Evolutionary conservation across 2,329 filamentous ascomycete genomes (phyloP), one percentile per base, ranked within the genome.

Genomic region (Paecilomyces formosus): DNA sequence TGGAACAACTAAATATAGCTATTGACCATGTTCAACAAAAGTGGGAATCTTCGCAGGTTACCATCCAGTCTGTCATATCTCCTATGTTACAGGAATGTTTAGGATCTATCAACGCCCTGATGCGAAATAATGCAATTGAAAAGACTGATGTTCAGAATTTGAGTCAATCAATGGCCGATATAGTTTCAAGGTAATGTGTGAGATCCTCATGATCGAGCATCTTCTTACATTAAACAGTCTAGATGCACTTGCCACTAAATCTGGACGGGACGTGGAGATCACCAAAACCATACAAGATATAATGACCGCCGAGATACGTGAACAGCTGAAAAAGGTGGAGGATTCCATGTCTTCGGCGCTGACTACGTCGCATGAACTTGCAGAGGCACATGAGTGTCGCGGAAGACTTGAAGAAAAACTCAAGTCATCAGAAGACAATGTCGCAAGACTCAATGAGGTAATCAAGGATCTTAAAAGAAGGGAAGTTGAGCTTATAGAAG

Each of bases 401-500:
- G 55, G 30, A 4, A 51, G 51, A 26, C 58, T 70, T 57, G 57
- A 66, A 9, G 57, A 59, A 21, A 65, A 57, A 12, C 35, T 74
- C 12, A 58, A 63, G 15, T 13, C 8, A 4, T 26, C 67, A 13
- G 58, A 64, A 21, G 60, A 65, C n/a, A 61, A 49, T 3, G 53
- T 73, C 15, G 57, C 58, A 3, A 60, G 52, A 15, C 57, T 73
- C 0, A 53, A 49, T 12, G 33, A n/a, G 3, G 64, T 62, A 4
- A 50, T 74, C 13, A 58, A 68, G 12, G 64, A 55, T n/a, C 55
- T 71, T 8, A 59, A 59, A 6, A 31, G 63, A 8, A 63, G 65
- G 15, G 68, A 68, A 53, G 35, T 33, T 4, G 62, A 61, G 11
- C 71, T 77, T 31, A 61, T 60, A 3, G 57, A 66, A 1, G 70